These are phyloP conservation scores for Gnetum montanum DNA, from an alignment of 75 land plant species.

Conservation along the genomic window DNA sequence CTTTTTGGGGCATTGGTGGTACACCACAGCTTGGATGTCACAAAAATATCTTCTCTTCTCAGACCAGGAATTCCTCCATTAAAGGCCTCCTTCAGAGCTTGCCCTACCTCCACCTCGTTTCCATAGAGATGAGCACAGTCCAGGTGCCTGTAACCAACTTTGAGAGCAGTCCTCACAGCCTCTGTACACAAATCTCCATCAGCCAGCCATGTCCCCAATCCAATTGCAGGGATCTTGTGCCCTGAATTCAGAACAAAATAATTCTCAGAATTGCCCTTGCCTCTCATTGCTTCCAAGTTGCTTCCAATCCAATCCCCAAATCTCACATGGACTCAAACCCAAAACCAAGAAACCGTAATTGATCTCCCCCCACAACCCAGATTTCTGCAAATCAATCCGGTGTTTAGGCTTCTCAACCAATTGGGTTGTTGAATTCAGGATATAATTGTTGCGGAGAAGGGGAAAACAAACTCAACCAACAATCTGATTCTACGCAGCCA, in stretches of 20 bases:
- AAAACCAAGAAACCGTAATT: too few relatives aligned
- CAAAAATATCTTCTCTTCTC: conserved; percentile 58
- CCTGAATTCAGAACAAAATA: conserved; percentile 60
- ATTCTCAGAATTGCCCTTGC: not conserved
- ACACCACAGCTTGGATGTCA: conserved; percentile 66
- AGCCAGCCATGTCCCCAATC: conserved; percentile 70
- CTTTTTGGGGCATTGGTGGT: conserved; percentile 53
- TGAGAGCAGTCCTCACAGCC: conserved; percentile 50
- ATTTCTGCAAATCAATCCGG: too few relatives aligned
- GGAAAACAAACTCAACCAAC: too few relatives aligned
- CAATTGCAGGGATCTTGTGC: conserved; percentile 67
- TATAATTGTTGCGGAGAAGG: too few relatives aligned
- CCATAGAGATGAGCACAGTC: conserved; percentile 87
- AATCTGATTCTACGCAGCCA: too few relatives aligned
- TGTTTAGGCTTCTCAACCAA: too few relatives aligned
- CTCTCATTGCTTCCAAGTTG: not conserved
- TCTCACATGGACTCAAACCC: too few relatives aligned
- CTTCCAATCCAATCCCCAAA: not conserved
- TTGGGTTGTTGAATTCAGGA: too few relatives aligned
- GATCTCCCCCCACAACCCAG: too few relatives aligned
- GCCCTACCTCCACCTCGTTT: conserved; percentile 69
- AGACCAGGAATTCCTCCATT: conserved; percentile 29
- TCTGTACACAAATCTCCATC: conserved; percentile 50
- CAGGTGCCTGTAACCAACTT: conserved; percentile 60
- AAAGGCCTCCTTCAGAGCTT: conserved; percentile 51